phyloP scores from a whole-genome alignment of 148 eudicot genomes.

The Chenopodium suecicum region DNA sequence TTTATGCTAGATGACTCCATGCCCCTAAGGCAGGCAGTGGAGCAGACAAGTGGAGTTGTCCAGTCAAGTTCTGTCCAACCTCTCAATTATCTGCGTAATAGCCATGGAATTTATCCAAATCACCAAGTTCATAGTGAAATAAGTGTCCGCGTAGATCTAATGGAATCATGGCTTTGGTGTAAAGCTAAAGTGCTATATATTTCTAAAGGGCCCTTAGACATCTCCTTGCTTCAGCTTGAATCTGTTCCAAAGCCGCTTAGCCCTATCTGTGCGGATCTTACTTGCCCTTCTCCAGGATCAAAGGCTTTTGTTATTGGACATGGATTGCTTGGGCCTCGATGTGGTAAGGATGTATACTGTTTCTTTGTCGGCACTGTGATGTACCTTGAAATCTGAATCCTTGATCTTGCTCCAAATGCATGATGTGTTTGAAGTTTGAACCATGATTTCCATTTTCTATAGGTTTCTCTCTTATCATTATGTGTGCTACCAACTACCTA shows the following conservation, averaged over 20 bases:
- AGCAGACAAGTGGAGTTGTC: constrained; percentile 16
- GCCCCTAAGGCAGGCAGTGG: constrained; percentile 14
- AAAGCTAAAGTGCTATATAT: constrained; percentile 72
- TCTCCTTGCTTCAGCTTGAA: constrained; percentile 80
- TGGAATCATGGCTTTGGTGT: constrained; percentile 77
- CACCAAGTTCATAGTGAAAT: constrained; percentile 38
- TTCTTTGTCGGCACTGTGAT: not conserved
- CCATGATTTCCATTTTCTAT: not conserved
- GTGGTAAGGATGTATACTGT: constrained; percentile 46
- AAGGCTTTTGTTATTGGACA: constrained; percentile 84
- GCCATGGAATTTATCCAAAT: constrained; percentile 21
- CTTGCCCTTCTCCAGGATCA: constrained; percentile 73
- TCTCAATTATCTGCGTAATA: constrained; percentile 27
- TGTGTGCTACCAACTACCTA: not conserved
- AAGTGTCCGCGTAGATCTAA: constrained; percentile 70
- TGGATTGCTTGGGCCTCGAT: constrained; percentile 91
- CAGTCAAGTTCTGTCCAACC: constrained; percentile 27
- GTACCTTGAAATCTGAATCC: not conserved
- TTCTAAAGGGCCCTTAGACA: constrained; percentile 82
- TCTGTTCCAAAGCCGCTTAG: constrained; percentile 56
- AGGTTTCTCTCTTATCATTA: not conserved
- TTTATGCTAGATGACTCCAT: constrained; percentile 26
- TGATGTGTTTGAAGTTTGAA: constrained; percentile 6
- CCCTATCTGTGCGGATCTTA: constrained; percentile 58
- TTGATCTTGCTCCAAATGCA: not conserved